These are phyloP conservation scores for Pestalotiopsis sp. DNA, from an alignment of 2,329 filamentous ascomycete genomes.

Conservation along the genomic window DNA sequence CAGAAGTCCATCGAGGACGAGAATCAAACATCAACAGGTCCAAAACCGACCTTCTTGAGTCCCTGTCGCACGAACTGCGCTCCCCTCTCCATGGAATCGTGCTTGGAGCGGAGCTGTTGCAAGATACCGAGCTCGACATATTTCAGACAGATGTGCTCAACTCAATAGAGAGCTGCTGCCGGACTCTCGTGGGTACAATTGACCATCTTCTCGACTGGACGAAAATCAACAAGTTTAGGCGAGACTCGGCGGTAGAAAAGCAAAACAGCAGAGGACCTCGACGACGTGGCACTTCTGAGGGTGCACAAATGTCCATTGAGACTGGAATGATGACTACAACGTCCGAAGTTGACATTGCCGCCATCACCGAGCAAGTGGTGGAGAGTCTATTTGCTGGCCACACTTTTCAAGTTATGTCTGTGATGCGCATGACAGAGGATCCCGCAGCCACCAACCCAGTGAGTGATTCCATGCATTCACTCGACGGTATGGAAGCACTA, in stretches of 20 bases:
- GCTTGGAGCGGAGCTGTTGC: slow-evolving; percentile 51
- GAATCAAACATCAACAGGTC: slow-evolving; percentile 39
- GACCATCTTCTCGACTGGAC: slow-evolving; percentile 55
- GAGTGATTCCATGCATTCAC: not conserved
- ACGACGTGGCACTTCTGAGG: not conserved
- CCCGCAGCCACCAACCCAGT: not conserved
- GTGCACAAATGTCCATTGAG: slow-evolving; percentile 14
- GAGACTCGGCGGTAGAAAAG: slow-evolving; percentile 12
- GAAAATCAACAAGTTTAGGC: slow-evolving; percentile 47
- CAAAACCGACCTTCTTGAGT: slow-evolving; percentile 59
- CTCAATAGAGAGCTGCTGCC: slow-evolving; percentile 50
- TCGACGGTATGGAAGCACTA: not conserved
- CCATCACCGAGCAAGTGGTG: slow-evolving; percentile 45
- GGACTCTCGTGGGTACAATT: slow-evolving; percentile 52
- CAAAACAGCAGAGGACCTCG: not conserved
- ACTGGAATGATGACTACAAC: slow-evolving; percentile 23
- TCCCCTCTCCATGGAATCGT: slow-evolving; percentile 61
- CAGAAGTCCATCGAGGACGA: slow-evolving; percentile 50
- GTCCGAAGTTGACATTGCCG: slow-evolving; percentile 35
- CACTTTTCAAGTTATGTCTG: slow-evolving; percentile 27
- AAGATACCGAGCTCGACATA: slow-evolving; percentile 47
- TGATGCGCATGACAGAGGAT: not conserved
- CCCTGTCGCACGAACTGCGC: slow-evolving; percentile 60
- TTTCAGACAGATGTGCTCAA: slow-evolving; percentile 47
- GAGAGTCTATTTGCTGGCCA: slow-evolving; percentile 48